These are phyloP conservation scores for Spongospora subterranea DNA, from an alignment of 208 protist genomes.

Conservation along the genomic window DNA sequence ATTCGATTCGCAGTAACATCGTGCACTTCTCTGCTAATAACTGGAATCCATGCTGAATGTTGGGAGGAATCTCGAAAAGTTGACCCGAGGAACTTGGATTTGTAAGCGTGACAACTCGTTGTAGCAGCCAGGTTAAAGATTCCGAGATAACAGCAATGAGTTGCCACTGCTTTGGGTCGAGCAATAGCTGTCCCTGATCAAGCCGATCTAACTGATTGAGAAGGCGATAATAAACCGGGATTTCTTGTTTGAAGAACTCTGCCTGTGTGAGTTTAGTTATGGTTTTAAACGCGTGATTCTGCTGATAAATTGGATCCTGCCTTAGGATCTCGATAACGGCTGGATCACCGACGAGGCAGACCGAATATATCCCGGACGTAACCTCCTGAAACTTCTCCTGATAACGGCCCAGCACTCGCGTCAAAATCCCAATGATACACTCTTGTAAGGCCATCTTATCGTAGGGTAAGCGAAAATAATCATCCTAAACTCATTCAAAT, in stretches of 20 bases:
- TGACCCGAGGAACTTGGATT: background rate
- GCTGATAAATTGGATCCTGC: conserved; percentile 8
- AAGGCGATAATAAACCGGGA: background rate
- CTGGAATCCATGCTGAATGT: background rate
- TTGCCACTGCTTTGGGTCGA: conserved; percentile 20
- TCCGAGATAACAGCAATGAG: background rate
- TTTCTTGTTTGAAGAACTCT: conserved; percentile 26
- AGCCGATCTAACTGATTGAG: conserved; percentile 11
- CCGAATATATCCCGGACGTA: background rate
- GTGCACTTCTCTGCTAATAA: background rate
- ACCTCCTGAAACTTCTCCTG: conserved; percentile 9
- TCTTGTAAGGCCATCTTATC: background rate
- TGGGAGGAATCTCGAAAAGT: background rate
- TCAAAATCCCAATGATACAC: background rate
- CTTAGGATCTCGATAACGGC: conserved; percentile 21
- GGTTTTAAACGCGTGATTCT: background rate
- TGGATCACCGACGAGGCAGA: background rate
- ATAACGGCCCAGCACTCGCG: background rate
- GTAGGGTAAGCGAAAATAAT: conserved; percentile 21
- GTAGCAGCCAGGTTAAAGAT: background rate
- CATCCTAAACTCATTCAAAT: background rate
- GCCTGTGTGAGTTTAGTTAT: background rate
- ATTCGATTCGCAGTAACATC: background rate
- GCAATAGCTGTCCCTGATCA: conserved; percentile 39
- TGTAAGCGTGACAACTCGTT: background rate